Conservation (phyloP, 805 yeast genomes). For the Nakazawaea anatomiae region DNA sequence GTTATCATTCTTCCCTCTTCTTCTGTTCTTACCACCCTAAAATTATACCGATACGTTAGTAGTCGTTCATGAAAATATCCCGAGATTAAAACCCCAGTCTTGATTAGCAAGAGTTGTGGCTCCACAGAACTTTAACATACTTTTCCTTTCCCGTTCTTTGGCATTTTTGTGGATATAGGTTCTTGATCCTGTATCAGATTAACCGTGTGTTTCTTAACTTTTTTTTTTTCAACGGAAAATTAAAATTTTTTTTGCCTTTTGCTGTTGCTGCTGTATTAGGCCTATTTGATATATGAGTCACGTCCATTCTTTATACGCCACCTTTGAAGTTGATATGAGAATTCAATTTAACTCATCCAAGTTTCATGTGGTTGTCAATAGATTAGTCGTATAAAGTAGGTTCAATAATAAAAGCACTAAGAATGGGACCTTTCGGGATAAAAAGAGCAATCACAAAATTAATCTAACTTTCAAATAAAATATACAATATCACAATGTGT, state of each 20-base stretch:
- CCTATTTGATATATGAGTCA: background rate
- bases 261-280: background rate
- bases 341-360: no score
- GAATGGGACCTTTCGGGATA: no score
- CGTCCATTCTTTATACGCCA: no score
- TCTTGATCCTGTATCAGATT: no score
- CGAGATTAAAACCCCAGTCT: background rate
- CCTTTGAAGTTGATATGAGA: no score
- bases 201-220: background rate
- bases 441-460: no score
- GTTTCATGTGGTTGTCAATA: no score
- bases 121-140: slow-evolving; percentile 1
- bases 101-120: background rate
- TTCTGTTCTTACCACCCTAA: slow-evolving; percentile 86
- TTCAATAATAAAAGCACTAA: no score
- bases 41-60: background rate
- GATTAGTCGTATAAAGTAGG: no score
- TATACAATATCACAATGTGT: no score
- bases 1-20: slow-evolving; percentile 97
- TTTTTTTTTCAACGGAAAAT: background rate
- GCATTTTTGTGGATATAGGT: slow-evolving; percentile 3
- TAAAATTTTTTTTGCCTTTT: slow-evolving; percentile 1
- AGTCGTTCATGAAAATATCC: background rate
- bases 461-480: no score
- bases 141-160: slow-evolving; percentile 13